Percentiles rank a stretch among this genome's conserved stretches.
phyloP scores from a whole-genome alignment of 257 asterid species.

The Penstemon newberryi region DNA sequence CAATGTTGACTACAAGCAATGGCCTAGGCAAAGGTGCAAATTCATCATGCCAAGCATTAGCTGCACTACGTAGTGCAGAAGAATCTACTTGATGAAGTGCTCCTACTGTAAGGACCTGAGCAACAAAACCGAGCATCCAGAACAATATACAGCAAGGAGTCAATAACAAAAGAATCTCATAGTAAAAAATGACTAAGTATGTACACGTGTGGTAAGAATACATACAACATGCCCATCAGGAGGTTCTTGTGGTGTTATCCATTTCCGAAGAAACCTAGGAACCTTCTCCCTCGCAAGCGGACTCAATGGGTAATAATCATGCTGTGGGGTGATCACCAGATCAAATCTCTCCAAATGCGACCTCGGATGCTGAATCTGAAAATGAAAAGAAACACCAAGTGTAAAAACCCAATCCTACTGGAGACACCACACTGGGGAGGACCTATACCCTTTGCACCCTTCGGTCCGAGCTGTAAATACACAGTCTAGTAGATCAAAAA shows the following conservation, averaged over 20 bases:
- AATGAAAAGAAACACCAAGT: constrained; percentile 26
- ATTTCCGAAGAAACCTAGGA: constrained; percentile 78
- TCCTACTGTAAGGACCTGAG: constrained; percentile 85
- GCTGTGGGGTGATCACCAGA: constrained; percentile 88
- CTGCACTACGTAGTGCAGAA: constrained; percentile 75
- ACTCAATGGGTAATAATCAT: constrained; percentile 85
- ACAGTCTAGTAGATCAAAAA: too few relatives aligned
- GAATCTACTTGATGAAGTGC: constrained; percentile 95
- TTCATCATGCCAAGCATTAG: constrained; percentile 83
- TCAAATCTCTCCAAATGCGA: constrained; percentile 89
- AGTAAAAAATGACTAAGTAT: constrained; percentile 11
- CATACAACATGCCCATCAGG: constrained; percentile 79
- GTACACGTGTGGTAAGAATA: constrained; percentile 25
- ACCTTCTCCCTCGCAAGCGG: constrained; percentile 76
- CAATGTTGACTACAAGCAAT: constrained; percentile 82
- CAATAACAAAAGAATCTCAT: constrained; percentile 19
- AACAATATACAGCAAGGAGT: constrained; percentile 22
- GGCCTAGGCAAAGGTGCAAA: constrained; percentile 90
- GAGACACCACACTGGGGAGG: too few relatives aligned
- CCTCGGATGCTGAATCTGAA: constrained; percentile 98
- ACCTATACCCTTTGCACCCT: too few relatives aligned
- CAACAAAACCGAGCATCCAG: constrained; percentile 22
- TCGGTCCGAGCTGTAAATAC: too few relatives aligned
- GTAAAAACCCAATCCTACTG: too few relatives aligned
- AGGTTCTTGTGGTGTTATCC: constrained; percentile 88